Evolutionary conservation across 257 asterid genomes (phyloP).

Genomic region (Rehmannia glutinosa): DNA sequence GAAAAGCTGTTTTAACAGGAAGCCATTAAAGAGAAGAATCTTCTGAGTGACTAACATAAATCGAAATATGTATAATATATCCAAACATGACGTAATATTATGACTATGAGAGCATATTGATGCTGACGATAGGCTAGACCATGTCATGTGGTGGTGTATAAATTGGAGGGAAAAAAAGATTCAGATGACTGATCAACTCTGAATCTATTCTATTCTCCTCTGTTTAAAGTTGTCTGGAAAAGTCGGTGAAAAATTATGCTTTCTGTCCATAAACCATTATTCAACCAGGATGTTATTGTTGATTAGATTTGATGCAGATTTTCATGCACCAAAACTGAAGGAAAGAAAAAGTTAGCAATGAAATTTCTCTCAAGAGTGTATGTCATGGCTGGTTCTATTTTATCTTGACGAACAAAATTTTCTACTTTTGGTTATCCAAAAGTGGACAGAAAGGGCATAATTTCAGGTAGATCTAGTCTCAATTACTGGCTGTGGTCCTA

Average conservation of each 20-base stretch:
- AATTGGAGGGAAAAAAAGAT: not conserved
- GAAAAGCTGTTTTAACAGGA: too few species aligned
- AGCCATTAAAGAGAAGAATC: too few species aligned
- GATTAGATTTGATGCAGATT: conserved; percentile 9
- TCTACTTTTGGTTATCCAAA: conserved; percentile 3
- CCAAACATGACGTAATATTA: not conserved
- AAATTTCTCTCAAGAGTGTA: too few species aligned
- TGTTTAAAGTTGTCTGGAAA: not conserved
- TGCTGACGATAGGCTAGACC: not conserved
- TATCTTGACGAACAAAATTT: not conserved
- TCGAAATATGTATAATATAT: not conserved
- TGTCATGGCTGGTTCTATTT: not conserved
- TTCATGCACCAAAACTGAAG: not conserved
- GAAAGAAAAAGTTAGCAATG: too few species aligned
- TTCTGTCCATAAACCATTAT: not conserved
- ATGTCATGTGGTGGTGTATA: not conserved
- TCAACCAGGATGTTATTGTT: not conserved
- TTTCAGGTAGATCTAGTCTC: not conserved
- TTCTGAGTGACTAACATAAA: not conserved
- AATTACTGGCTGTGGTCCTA: not conserved
- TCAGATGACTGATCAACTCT: not conserved
- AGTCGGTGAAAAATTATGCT: not conserved
- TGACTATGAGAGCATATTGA: not conserved
- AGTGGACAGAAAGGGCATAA: not conserved
- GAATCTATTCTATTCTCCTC: conserved; percentile 1